Evolutionary conservation across 2,329 filamentous ascomycete genomes (phyloP).

Genomic region (Aspergillus clavatus): DNA sequence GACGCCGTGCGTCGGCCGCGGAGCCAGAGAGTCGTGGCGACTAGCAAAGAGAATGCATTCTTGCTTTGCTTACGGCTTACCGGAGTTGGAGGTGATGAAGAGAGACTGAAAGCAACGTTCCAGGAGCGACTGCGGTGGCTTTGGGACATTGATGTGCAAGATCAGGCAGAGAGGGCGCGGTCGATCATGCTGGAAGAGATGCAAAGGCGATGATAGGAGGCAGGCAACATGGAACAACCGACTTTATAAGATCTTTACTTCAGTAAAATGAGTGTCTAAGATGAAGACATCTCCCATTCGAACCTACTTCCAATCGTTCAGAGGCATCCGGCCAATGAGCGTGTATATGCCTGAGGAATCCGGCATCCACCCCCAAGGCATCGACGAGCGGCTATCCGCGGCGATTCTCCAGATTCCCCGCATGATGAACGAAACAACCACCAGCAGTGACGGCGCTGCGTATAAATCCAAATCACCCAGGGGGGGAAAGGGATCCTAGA

Average conservation of each 20-base stretch:
- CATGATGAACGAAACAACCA: slow-evolving; percentile 6
- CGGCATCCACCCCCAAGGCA: slow-evolving; percentile 4
- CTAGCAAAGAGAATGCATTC: slow-evolving; percentile 43
- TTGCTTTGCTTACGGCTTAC: slow-evolving; percentile 25
- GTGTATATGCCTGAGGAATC: neutral
- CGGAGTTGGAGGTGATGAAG: slow-evolving; percentile 24
- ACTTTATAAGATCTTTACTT: too few species aligned
- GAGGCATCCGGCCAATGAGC: neutral
- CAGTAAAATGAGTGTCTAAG: too few species aligned
- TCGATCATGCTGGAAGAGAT: slow-evolving; percentile 11
- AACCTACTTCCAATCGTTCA: neutral
- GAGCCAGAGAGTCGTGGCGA: slow-evolving; percentile 48
- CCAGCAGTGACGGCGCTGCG: neutral
- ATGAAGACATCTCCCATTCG: neutral
- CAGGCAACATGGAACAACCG: neutral
- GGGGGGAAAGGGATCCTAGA: slow-evolving; percentile 1
- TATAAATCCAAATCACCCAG: slow-evolving; percentile 10
- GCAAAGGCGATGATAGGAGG: neutral
- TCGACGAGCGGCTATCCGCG: slow-evolving; percentile 25
- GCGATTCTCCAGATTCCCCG: slow-evolving; percentile 22
- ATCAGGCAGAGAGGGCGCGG: slow-evolving; percentile 22
- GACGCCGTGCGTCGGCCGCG: slow-evolving; percentile 48
- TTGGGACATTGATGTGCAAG: slow-evolving; percentile 31
- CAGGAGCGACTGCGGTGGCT: slow-evolving; percentile 28
- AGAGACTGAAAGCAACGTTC: slow-evolving; percentile 21